Base-by-base conservation (phyloP, 2,329 filamentous ascomycete species). In the Aurifilum marmelostoma region DNA sequence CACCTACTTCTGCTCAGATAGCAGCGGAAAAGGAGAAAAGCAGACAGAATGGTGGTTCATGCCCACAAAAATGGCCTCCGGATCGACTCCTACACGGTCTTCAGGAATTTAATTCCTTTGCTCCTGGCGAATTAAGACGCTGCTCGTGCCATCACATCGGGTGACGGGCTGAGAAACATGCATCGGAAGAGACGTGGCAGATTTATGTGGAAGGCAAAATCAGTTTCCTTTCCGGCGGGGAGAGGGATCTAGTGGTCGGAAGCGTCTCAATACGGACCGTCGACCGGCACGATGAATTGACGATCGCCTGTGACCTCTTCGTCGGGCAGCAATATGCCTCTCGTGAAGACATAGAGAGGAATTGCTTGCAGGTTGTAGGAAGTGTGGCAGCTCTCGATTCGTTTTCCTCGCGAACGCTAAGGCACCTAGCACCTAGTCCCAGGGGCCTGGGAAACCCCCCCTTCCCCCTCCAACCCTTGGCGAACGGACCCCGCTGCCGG, bases 311-410 rank as follows among this genome's bases (percentile, higher is more conserved):
- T 32, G 37, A 8, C 16, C 29, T 37, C 16, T 29, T 29, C 32
- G 29, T 34, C 32, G 18, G 56, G 29, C 29, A 59, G 16, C 56
- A 59, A 37, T 59, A 32, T n/a, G 56, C 56, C 21, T 59, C 56
- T 34, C 29, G 18, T 21, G 2, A n/a, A 37, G 6, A 6, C 3
- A 8, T n/a, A 37, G 8, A 29, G 21, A 37, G 2, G 24, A 14
- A 21, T 47, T 34, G 34, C 4, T 34, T 34, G 34, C 34, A 11
- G 21, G 43, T 47, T 47, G 34, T 11, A 37, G 39, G n/a, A 41
- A 34, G 37, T 43, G 59, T 62, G 59, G 59, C 59, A 62, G 37
- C 37, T 27, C 18, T 43, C 37, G 37, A 62, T 62, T 62, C 59
- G 59, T 37, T 34, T 34, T 60, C 58, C 18, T 27, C 7, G 3